Conservation (phyloP, 1,284 basidiomycete genomes). For the Chondrostereum purpureum region DNA sequence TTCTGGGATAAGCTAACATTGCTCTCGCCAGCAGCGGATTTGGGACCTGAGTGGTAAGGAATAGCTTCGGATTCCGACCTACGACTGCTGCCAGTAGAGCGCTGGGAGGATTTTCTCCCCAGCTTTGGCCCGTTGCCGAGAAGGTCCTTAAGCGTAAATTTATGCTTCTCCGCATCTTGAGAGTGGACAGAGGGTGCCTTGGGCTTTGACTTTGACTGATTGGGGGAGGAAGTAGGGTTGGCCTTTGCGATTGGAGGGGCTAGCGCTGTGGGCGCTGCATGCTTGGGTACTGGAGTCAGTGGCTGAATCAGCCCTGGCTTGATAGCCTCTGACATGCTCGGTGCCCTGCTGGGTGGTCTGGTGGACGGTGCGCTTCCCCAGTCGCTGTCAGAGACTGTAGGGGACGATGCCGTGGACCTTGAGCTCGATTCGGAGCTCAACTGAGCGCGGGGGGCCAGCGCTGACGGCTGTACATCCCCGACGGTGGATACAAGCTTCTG, state of each 20-base stretch:
- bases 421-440: conserved; percentile 9
- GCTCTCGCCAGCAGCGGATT: conserved; percentile 57
- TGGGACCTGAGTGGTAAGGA: conserved; percentile 26
- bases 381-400: conserved; percentile 50
- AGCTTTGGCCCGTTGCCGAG: conserved; percentile 68
- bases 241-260: conserved; percentile 11
- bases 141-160: conserved; percentile 81
- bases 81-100: conserved; percentile 56
- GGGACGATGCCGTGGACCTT: conserved; percentile 22
- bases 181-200: conserved; percentile 49
- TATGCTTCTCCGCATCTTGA: conserved; percentile 50
- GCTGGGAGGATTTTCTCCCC: conserved; percentile 61
- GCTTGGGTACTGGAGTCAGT: conserved; percentile 24
- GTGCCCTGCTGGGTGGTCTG: conserved; percentile 49
- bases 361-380: conserved; percentile 59
- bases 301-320: conserved; percentile 43
- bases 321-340: conserved; percentile 48
- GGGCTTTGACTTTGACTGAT: conserved; percentile 21
- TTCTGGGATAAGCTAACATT: conserved; percentile 73
- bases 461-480: conserved; percentile 21
- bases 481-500: conserved; percentile 32
- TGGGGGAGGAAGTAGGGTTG: conserved; percentile 11
- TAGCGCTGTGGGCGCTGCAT: conserved; percentile 9
- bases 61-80: conserved; percentile 66
- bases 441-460: neutral